Percentiles rank a stretch among this genome's conserved stretches.
These are phyloP conservation scores for Xylariaceae sp. DNA, from an alignment of 2,329 filamentous ascomycete species.

Conservation along the genomic window DNA sequence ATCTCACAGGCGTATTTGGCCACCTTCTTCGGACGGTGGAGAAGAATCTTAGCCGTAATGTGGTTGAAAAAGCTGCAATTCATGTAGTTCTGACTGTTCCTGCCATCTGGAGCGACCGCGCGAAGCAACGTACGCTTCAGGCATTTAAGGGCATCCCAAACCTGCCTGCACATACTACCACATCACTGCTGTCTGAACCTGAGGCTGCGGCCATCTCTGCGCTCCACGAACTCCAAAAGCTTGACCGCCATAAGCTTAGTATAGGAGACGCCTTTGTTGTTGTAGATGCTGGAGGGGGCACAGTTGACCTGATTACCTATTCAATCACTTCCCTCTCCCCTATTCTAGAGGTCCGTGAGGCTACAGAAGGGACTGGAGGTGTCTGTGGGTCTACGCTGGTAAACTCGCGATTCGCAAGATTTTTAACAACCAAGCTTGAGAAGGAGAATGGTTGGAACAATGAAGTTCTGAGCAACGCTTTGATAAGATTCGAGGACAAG, in stretches of 20 bases:
- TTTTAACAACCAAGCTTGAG: constrained; percentile 51
- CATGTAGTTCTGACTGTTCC: constrained; percentile 64
- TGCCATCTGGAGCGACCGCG: constrained; percentile 62
- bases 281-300: constrained; percentile 59
- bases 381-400: constrained; percentile 57
- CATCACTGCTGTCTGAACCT: constrained; percentile 57
- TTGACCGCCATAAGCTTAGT: constrained; percentile 43
- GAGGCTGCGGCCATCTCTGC: constrained; percentile 40
- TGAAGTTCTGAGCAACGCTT: constrained; percentile 46
- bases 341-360: constrained; percentile 54
- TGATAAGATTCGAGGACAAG: constrained; percentile 52
- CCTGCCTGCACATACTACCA: constrained; percentile 42
- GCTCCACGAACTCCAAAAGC: constrained; percentile 49
- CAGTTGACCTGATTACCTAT: constrained; percentile 44
- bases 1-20: constrained; percentile 53
- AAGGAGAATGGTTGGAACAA: constrained; percentile 51
- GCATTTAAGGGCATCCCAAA: constrained; percentile 49
- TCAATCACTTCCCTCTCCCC: constrained; percentile 52
- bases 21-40: constrained; percentile 47
- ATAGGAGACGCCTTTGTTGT: constrained; percentile 57
- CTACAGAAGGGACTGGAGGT: constrained; percentile 54
- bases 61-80: constrained; percentile 43
- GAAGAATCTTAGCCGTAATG: background rate
- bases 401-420: constrained; percentile 54
- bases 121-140: constrained; percentile 56